Evolutionary conservation across 495 filamentous ascomycete genomes (phyloP).

Genomic region (Daldinia vernicosa): DNA sequence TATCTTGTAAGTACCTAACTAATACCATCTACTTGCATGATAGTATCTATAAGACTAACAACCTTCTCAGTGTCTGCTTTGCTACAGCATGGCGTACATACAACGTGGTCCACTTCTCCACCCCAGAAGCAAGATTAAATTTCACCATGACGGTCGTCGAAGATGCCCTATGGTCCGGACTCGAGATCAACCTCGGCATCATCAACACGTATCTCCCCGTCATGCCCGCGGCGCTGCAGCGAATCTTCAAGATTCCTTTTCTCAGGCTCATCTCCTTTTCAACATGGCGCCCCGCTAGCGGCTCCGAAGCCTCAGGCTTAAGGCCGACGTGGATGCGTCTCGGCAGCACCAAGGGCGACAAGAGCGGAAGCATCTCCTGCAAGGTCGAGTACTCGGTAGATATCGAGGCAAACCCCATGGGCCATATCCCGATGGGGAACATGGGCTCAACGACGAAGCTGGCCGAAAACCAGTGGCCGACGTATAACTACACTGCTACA

Average conservation of each 20-base stretch:
- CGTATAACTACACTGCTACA: not conserved
- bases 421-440: not conserved
- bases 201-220: constrained; percentile 7
- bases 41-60: not conserved
- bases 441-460: not conserved
- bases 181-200: constrained; percentile 8
- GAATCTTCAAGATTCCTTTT: not conserved
- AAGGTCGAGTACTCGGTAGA: not conserved
- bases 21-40: not conserved
- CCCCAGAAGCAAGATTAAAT: not conserved
- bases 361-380: not conserved
- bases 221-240: not conserved
- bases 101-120: not conserved
- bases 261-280: not conserved
- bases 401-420: not conserved
- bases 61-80: not conserved
- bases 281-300: not conserved
- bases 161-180: constrained; percentile 11
- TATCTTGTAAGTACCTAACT: not conserved
- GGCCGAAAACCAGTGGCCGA: not conserved
- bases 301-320: not conserved
- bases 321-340: not conserved
- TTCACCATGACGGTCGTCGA: constrained; percentile 8
- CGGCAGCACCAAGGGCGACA: not conserved
- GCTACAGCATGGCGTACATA: not conserved